These are phyloP conservation scores for Gracilaria caudata DNA, from an alignment of 23 red algal species.

Conservation along the genomic window DNA sequence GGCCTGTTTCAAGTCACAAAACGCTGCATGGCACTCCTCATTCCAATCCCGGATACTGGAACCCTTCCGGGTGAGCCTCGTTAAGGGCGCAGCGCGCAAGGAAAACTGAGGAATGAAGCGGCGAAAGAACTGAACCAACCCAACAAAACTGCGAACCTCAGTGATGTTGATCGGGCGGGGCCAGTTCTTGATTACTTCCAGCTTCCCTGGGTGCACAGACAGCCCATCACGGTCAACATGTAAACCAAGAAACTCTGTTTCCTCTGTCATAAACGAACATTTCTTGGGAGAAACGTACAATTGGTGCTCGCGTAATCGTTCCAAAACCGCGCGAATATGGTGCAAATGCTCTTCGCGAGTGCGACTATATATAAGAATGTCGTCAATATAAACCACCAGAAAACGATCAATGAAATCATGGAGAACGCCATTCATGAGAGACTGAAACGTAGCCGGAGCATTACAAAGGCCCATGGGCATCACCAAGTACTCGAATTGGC, in stretches of 20 bases:
- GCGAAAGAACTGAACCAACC: too few relatives aligned
- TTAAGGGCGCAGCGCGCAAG: too few relatives aligned
- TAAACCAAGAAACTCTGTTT: background rate
- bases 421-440: background rate
- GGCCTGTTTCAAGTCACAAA: too few relatives aligned
- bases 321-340: background rate
- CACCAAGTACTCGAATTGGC: constrained; percentile 5
- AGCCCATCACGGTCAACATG: background rate
- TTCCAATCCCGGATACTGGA: too few relatives aligned
- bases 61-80: too few relatives aligned
- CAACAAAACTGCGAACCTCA: too few relatives aligned
- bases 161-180: too few relatives aligned
- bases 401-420: background rate
- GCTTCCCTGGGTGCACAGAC: background rate
- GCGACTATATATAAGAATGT: background rate
- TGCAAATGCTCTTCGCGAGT: background rate
- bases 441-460: constrained; percentile 9
- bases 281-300: background rate
- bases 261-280: background rate
- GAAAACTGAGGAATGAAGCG: too few relatives aligned
- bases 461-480: constrained; percentile 28
- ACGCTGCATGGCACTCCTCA: too few relatives aligned
- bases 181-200: constrained; percentile 13
- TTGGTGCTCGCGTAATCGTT: background rate
- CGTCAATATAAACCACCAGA: background rate